A percentile compares a stretch with the other conserved stretches of the same genome.
Evolutionary conservation across 352 stramenopile genomes (phyloP).

Genomic region (Globisporangium yorkense): DNA sequence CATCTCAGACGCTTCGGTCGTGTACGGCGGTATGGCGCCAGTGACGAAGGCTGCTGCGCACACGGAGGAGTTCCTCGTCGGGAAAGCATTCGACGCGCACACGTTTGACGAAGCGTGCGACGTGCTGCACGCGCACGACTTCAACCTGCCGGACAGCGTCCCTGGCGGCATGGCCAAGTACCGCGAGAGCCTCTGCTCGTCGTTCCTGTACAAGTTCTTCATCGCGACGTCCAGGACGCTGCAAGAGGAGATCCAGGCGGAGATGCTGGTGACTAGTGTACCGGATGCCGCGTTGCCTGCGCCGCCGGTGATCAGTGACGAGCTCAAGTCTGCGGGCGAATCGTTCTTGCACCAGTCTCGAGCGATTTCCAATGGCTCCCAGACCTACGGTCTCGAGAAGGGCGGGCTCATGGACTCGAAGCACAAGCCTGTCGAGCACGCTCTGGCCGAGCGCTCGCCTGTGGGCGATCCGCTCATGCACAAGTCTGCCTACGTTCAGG

Average conservation of each 20-base stretch:
- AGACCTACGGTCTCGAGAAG: slow-evolving; percentile 52
- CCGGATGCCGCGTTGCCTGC: slow-evolving; percentile 11
- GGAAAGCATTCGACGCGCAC: slow-evolving; percentile 67
- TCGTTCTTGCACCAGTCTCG: slow-evolving; percentile 59
- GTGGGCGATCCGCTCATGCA: slow-evolving; percentile 92
- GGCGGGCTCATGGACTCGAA: slow-evolving; percentile 64
- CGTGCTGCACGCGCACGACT: slow-evolving; percentile 80
- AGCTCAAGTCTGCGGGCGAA: slow-evolving; percentile 38
- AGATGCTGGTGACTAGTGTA: not conserved
- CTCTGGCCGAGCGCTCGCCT: slow-evolving; percentile 33
- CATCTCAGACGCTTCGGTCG: slow-evolving; percentile 46
- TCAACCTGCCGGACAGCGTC: slow-evolving; percentile 88
- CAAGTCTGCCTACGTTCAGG: slow-evolving; percentile 90
- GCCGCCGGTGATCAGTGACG: slow-evolving; percentile 25
- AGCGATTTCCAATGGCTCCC: slow-evolving; percentile 42
- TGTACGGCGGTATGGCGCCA: slow-evolving; percentile 70
- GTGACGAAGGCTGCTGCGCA: slow-evolving; percentile 48
- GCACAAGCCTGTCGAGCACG: slow-evolving; percentile 38
- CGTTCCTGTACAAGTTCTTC: slow-evolving; percentile 96
- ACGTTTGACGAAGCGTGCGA: slow-evolving; percentile 84
- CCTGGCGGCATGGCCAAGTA: slow-evolving; percentile 94
- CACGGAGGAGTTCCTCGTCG: slow-evolving; percentile 69
- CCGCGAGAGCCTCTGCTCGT: slow-evolving; percentile 90
- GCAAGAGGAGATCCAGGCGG: slow-evolving; percentile 25
- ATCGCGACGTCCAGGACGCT: slow-evolving; percentile 61